Evolutionary conservation across 163 green algal species (phyloP), one percentile per base, ranked within the genome.

Genomic region (Chlamydomonas reinhardtii): DNA sequence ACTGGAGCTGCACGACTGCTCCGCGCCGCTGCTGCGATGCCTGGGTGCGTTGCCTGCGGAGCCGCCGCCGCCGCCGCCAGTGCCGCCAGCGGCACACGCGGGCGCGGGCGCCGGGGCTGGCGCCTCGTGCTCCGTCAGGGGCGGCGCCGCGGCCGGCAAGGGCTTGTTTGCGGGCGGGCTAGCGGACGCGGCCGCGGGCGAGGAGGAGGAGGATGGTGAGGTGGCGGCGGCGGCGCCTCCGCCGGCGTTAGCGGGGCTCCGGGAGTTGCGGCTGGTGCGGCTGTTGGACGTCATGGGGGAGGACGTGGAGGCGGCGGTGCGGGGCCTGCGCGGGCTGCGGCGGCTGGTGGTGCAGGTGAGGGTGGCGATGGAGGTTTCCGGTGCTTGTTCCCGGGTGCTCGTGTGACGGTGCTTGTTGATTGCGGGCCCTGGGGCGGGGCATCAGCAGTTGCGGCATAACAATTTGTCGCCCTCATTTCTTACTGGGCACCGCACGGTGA

Each of bases 251-350:
- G 34, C 31, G 20, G 68, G 32, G 22, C 14, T 85, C 8, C 29
- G 31, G 52, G 66, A 76, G 78, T 32, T 85, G 78, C 66, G 66
- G n/a, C 24, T 85, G 31, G n/a, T 37, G 35, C 31, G 66, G 43
- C 43, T 85, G 65, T 20, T 85, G 78, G 78, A 85, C 24, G 78
- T 85, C 48, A 16, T 70, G 27, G 78, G 48, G 8, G n/a, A 25
- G 16, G 66, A 85, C 39, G 78, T 85, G 65, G 78, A 85, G 78
- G 68, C 71, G 78, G 78, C 52, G 14, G 78, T 71, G 43, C 48
- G 37, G n/a, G 78, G 66, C 32, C 66, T 85, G 78, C 48, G 48
- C 4, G 78, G 78, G 52, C 48, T 85, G 43, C 31, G 48, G 66
- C 65, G 78, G 43, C 68, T 85, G 66, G 68, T 2, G 66, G 78